phyloP scores from a whole-genome alignment of 2,329 filamentous ascomycete genomes.

The Cercospora sp. region DNA sequence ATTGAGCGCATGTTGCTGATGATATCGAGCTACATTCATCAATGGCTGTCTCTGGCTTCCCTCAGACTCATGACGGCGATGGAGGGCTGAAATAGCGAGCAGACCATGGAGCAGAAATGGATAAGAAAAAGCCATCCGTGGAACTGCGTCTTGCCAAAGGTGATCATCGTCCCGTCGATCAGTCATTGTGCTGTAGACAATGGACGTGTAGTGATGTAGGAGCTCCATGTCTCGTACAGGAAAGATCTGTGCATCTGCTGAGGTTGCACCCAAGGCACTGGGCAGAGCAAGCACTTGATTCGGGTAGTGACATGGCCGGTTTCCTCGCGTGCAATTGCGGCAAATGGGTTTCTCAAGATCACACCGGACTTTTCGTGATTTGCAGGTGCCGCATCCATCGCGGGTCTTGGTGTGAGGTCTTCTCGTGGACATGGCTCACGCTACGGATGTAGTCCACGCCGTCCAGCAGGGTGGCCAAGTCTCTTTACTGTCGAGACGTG shows the following conservation, averaged over 20 bases:
- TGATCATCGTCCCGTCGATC: constrained; percentile 12
- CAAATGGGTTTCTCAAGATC: constrained; percentile 29
- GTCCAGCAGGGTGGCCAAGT: not conserved
- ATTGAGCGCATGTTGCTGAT: constrained; percentile 29
- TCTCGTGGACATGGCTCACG: constrained; percentile 10
- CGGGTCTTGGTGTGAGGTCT: constrained; percentile 30
- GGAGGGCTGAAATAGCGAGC: constrained; percentile 23
- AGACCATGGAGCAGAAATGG: constrained; percentile 29
- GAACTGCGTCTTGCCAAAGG: constrained; percentile 24
- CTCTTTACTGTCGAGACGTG: not conserved
- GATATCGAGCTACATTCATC: constrained; percentile 27
- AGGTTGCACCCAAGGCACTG: constrained; percentile 8
- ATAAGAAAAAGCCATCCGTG: constrained; percentile 24
- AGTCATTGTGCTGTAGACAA: constrained; percentile 23
- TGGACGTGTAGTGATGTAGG: constrained; percentile 29
- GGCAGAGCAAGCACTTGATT: constrained; percentile 21
- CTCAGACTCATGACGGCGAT: constrained; percentile 20
- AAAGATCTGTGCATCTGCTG: constrained; percentile 20
- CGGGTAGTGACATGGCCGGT: constrained; percentile 25
- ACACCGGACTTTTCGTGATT: constrained; percentile 28
- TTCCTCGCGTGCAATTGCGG: constrained; percentile 29
- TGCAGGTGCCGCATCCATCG: constrained; percentile 29
- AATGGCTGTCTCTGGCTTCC: constrained; percentile 15
- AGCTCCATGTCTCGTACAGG: constrained; percentile 30
- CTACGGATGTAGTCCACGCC: not conserved